Conservation (phyloP, 1,139 yeast genomes). For the Scheffersomyces insectosa region DNA sequence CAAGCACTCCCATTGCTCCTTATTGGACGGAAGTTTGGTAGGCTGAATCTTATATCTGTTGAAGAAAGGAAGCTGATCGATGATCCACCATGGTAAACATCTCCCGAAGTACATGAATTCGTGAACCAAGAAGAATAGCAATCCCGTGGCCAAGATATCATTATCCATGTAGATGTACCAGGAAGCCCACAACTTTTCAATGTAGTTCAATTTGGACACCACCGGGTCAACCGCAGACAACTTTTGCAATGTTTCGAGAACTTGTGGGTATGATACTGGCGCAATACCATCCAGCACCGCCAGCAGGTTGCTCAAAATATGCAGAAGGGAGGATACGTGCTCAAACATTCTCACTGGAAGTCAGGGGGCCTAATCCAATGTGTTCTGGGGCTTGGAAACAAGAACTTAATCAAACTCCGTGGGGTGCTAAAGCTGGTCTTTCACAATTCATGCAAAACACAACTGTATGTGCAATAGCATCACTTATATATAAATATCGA, state of each 20-base stretch:
- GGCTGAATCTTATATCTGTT: conserved; percentile 81
- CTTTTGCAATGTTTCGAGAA: conserved; percentile 8
- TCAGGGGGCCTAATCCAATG: too few relatives aligned
- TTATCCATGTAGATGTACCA: conserved; percentile 75
- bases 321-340: not conserved
- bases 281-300: not conserved
- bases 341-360: not conserved
- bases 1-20: conserved; percentile 91
- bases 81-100: conserved; percentile 80
- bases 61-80: conserved; percentile 76
- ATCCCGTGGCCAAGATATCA: conserved; percentile 81
- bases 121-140: conserved; percentile 70
- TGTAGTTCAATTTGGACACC: conserved; percentile 20
- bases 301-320: conserved; percentile 1
- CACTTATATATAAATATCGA: too few relatives aligned
- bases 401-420: not conserved
- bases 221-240: conserved; percentile 8
- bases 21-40: conserved; percentile 68
- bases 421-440: not conserved
- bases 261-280: not conserved
- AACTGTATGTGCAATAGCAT: too few relatives aligned
- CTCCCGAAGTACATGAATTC: conserved; percentile 83
- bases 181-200: conserved; percentile 75
- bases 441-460: too few relatives aligned
- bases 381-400: not conserved